These are phyloP conservation scores for Diplogelasinospora grovesii DNA, from an alignment of 495 filamentous ascomycete species.

Conservation along the genomic window DNA sequence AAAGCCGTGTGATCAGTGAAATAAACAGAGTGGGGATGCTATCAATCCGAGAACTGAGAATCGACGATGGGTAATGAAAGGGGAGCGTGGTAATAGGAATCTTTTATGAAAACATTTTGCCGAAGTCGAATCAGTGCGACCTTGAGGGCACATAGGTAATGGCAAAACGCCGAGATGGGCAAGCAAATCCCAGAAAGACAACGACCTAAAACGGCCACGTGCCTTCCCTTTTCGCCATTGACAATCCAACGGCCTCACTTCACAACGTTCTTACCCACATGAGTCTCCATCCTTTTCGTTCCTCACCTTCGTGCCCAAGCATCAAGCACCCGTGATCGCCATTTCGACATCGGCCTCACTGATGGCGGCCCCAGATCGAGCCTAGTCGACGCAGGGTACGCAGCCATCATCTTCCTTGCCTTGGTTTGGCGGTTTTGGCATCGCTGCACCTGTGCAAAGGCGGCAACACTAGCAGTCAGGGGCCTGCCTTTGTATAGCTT, in stretches of 20 bases:
- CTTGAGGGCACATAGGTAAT: not conserved
- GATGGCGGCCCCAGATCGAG: constrained; percentile 9
- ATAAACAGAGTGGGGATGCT: constrained; percentile 6
- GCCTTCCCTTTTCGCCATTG: no score
- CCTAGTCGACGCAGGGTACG: constrained; percentile 10
- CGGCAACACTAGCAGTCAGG: constrained; percentile 10
- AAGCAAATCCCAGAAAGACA: no score
- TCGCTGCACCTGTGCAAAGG: constrained; percentile 14
- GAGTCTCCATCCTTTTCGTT: no score
- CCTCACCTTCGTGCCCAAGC: not conserved
- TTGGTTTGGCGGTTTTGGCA: constrained; percentile 9
- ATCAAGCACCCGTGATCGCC: constrained; percentile 11
- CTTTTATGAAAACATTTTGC: constrained; percentile 1
- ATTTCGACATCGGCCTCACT: constrained; percentile 13
- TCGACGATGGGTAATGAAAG: not conserved
- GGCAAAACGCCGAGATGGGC: no score
- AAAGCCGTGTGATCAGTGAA: constrained; percentile 7
- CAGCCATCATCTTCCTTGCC: constrained; percentile 9
- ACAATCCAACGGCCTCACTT: no score
- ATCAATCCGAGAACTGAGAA: constrained; percentile 5
- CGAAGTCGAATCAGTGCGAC: not conserved
- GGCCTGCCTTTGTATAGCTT: constrained; percentile 14
- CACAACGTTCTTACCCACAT: no score
- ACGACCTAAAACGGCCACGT: no score
- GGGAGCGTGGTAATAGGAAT: constrained; percentile 8